Evolutionary conservation across 441 rosid genomes (phyloP).

Genomic region (Erodium moschatum): DNA sequence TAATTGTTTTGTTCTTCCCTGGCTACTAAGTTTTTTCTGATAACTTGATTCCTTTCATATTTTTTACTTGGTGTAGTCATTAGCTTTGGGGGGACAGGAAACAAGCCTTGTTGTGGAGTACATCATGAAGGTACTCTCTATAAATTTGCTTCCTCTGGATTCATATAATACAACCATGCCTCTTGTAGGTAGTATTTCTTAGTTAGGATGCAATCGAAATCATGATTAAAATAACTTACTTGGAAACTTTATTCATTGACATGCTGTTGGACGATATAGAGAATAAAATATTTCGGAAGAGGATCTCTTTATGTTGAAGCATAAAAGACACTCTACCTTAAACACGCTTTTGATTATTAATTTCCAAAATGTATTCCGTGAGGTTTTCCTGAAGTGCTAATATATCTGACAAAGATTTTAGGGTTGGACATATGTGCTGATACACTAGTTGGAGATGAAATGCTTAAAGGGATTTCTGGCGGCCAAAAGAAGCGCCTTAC

Average conservation of each 20-base stretch:
- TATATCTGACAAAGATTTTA: constrained; percentile 64
- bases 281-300: too few relatives aligned
- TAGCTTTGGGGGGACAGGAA: constrained; percentile 83
- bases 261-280: too few relatives aligned
- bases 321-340: too few relatives aligned
- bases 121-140: constrained; percentile 76
- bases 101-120: constrained; percentile 80
- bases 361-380: too few relatives aligned
- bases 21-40: not conserved
- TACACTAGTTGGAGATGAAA: constrained; percentile 68
- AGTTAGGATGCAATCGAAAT: too few relatives aligned
- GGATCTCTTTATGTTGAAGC: too few relatives aligned
- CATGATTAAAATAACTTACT: too few relatives aligned
- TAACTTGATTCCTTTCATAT: constrained; percentile 15
- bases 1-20: constrained; percentile 10
- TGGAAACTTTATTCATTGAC: too few relatives aligned
- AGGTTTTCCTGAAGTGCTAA: constrained; percentile 36
- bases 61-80: constrained; percentile 43
- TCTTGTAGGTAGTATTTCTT: too few relatives aligned
- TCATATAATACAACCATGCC: too few relatives aligned
- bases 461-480: constrained; percentile 84
- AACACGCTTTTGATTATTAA: too few relatives aligned
- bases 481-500: constrained; percentile 88
- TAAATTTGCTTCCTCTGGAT: constrained; percentile 10
- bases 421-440: constrained; percentile 83